These are phyloP conservation scores for Plasmodium inui DNA, from an alignment of 169 alveolate species.

Conservation along the genomic window DNA sequence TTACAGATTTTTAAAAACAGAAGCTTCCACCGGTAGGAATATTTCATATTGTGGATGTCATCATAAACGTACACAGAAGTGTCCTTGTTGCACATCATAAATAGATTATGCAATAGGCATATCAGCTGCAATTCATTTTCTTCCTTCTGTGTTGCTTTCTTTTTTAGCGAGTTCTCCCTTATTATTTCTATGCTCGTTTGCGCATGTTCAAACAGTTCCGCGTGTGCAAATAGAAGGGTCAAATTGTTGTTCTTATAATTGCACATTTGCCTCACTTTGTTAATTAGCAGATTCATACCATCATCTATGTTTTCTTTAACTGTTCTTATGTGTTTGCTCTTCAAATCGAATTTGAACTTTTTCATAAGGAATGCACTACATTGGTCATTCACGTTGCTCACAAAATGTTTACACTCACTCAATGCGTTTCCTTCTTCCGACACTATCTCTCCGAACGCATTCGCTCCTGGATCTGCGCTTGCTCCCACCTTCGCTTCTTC, in stretches of 20 bases:
- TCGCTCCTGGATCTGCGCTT: background rate
- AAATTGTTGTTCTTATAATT: conserved; percentile 21
- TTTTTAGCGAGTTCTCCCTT: conserved; percentile 12
- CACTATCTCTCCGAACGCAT: background rate
- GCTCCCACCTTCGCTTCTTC: background rate
- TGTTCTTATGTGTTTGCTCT: conserved; percentile 27
- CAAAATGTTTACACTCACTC: background rate
- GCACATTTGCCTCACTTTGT: conserved; percentile 33
- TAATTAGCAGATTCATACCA: conserved; percentile 40
- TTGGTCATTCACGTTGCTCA: background rate
- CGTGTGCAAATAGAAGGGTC: conserved; percentile 21
- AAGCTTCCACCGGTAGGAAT: conserved; percentile 29
- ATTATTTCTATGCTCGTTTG: conserved; percentile 56
- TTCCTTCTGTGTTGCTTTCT: conserved; percentile 12
- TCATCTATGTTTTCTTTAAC: conserved; percentile 32
- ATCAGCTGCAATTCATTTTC: conserved; percentile 17
- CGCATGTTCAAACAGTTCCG: conserved; percentile 63
- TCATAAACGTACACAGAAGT: conserved; percentile 16
- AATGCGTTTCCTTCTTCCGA: background rate
- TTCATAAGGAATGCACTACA: background rate
- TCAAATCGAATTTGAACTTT: conserved; percentile 41
- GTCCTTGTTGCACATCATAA: conserved; percentile 36
- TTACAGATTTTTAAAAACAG: conserved; percentile 52
- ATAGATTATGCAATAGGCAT: conserved; percentile 26
- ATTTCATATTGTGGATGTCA: conserved; percentile 31